These are phyloP conservation scores for Saccharomycopsis phalli DNA, from an alignment of 1,139 yeast species.

Conservation along the genomic window DNA sequence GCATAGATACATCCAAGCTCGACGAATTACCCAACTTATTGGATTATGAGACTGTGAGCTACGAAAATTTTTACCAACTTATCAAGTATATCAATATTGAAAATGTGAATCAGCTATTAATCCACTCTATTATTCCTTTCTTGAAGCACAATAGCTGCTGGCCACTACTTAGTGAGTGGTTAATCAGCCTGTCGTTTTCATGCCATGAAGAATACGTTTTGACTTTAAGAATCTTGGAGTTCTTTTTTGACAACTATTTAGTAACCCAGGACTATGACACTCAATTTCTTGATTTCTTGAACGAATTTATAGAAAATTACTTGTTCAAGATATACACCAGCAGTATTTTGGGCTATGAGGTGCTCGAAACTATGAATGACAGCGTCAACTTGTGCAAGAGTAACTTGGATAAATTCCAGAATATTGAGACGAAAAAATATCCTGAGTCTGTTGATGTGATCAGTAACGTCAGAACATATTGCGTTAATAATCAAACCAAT, in stretches of 20 bases:
- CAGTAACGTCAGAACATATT: constrained; percentile 4
- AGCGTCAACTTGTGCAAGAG: constrained; percentile 14
- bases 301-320: constrained; percentile 11
- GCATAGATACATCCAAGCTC: neutral
- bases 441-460: too few species aligned
- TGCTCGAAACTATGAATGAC: constrained; percentile 16
- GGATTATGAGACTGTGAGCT: constrained; percentile 4
- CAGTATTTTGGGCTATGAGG: constrained; percentile 9
- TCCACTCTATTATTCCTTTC: constrained; percentile 14
- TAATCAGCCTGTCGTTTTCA: constrained; percentile 2
- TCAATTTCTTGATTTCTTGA: constrained; percentile 12
- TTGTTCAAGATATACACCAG: constrained; percentile 14
- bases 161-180: constrained; percentile 15
- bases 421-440: constrained; percentile 1
- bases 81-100: constrained; percentile 7
- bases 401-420: constrained; percentile 12
- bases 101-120: constrained; percentile 13
- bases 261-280: constrained; percentile 11
- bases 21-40: constrained; percentile 8
- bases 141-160: constrained; percentile 13
- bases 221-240: constrained; percentile 12
- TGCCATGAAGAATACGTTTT: constrained; percentile 7
- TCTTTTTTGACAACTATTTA: constrained; percentile 16
- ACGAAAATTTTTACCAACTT: constrained; percentile 7
- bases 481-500: constrained; percentile 10